phyloP scores from a whole-genome alignment of 768 basidiomycete genomes.

The Mrakia hoshinonis region DNA sequence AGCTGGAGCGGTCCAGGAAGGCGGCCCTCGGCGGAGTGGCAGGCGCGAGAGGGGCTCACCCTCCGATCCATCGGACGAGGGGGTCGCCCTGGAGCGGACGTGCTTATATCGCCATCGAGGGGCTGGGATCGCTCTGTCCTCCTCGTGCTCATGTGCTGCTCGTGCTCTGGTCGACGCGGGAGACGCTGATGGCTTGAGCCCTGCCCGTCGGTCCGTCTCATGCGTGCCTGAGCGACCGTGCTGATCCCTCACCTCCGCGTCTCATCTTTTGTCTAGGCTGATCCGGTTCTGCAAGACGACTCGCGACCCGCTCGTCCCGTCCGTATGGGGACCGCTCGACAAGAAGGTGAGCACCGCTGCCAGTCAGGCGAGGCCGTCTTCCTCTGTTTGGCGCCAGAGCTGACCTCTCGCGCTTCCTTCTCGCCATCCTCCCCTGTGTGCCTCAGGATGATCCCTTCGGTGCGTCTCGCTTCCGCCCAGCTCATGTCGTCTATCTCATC shows the following conservation, averaged over 20 bases:
- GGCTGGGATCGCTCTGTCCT: too few species aligned
- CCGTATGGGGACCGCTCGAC: conserved; percentile 92
- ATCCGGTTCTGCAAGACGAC: conserved; percentile 92
- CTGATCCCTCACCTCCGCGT: not conserved
- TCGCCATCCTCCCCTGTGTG: too few species aligned
- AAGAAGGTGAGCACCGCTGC: conserved; percentile 45
- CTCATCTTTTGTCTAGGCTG: conserved; percentile 48
- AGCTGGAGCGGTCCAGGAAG: not conserved
- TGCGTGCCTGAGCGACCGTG: not conserved
- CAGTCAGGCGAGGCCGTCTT: too few species aligned
- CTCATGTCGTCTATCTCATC: not conserved
- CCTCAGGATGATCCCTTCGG: conserved; percentile 68
- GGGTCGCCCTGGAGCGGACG: not conserved
- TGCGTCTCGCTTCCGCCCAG: not conserved
- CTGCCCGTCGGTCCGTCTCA: not conserved
- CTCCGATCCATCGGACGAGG: not conserved
- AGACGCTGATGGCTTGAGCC: not conserved
- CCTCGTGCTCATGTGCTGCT: too few species aligned
- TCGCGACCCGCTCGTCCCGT: conserved; percentile 63
- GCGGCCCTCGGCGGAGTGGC: not conserved
- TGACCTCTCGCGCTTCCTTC: too few species aligned
- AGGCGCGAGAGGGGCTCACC: not conserved
- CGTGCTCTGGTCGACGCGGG: not conserved
- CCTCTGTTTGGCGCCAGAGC: too few species aligned
- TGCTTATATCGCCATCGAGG: not conserved